These are phyloP conservation scores for Phytophthora megakarya DNA, from an alignment of 352 stramenopile genomes.

Conservation along the genomic window DNA sequence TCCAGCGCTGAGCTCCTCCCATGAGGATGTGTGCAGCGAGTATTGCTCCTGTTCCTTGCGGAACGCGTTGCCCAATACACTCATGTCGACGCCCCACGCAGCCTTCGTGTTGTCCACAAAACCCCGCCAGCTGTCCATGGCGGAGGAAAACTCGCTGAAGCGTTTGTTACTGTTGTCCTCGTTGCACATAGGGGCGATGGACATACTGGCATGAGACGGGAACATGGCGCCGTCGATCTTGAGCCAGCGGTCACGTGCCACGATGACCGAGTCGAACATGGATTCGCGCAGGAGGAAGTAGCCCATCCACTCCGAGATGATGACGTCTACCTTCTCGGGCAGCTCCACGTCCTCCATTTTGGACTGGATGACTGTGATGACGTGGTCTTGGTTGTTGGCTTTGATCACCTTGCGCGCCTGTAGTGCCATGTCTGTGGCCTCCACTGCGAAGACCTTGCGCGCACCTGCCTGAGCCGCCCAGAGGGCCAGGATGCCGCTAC, in stretches of 20 bases:
- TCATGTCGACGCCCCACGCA: slow-evolving; percentile 98
- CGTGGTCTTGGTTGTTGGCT: slow-evolving; percentile 95
- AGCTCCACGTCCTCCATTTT: slow-evolving; percentile 98
- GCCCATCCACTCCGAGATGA: slow-evolving; percentile 99
- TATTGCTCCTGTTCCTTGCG: slow-evolving; percentile 90
- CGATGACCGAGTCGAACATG: slow-evolving; percentile 99
- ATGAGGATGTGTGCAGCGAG: slow-evolving; percentile 86
- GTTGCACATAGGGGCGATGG: slow-evolving; percentile 96
- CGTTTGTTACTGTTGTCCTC: slow-evolving; percentile 90
- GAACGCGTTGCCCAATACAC: slow-evolving; percentile 86
- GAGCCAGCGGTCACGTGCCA: slow-evolving; percentile 96
- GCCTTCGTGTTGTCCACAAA: slow-evolving; percentile 93
- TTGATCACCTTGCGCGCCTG: slow-evolving; percentile 96
- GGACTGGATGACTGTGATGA: slow-evolving; percentile 98
- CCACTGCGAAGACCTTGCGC: slow-evolving; percentile 97
- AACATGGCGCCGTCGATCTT: slow-evolving; percentile 98
- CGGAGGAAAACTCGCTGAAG: slow-evolving; percentile 81
- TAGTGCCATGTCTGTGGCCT: slow-evolving; percentile 98
- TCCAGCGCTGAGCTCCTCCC: slow-evolving; percentile 71
- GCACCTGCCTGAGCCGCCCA: slow-evolving; percentile 99
- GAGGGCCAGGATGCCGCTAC: slow-evolving; percentile 97
- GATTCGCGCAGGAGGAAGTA: slow-evolving; percentile 99
- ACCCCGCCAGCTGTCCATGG: slow-evolving; percentile 84
- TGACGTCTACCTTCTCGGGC: slow-evolving; percentile 98
- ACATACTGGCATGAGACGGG: slow-evolving; percentile 98